Evolutionary conservation across 2,329 filamentous ascomycete genomes (phyloP), one percentile per base, ranked within the genome.

Genomic region (Aspergillus niger): DNA sequence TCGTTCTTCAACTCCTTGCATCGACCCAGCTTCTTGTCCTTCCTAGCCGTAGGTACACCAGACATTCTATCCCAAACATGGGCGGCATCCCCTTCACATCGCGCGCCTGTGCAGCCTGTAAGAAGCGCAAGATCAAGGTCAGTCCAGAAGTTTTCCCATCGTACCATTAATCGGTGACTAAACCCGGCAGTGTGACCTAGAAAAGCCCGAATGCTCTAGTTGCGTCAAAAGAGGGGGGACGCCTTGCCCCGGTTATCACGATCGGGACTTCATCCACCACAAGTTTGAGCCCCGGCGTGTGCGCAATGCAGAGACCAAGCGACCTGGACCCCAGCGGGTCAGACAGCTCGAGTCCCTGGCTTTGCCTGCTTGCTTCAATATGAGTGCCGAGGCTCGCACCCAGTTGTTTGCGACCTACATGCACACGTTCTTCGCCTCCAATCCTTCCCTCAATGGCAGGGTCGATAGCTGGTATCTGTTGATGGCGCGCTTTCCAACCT

Each of bases 361-460:
- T 6, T 20, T 51, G 8, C 15, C 48, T 2, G 24, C 28, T 17
- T 8, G 6, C 13, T 20, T 51, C 13, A 32, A 51, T 17, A 10
- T 32, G 48, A 32, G n/a, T 13, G 28, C 48, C 26, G 48, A 51
- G 30, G 26, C 17, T n/a, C 48, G 48, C 26, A 51, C 48, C 13
- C 24, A 69, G 41, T 24, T 67, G 39, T 4, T 64, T 53, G 24
- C 53, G 8, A 20, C 39, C 10, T 56, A n/a, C 15, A 36, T 39
- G 28, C 7, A 53, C 10, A 20, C 26, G 2, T 53, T 22, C 43
- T 44, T 41, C 43, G n/a, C 51, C 20, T 28, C 43, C 36, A 11
- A 30, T 30, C 17, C 28, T 8, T 54, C 28, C 32, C 32, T 20
- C 11, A 17, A 15, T 24, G 26, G 10, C 11, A n/a, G 11, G 38